Evolutionary conservation across 352 stramenopile species (phyloP), one percentile per base, ranked within the genome.

Genomic region (Bremia lactucae): DNA sequence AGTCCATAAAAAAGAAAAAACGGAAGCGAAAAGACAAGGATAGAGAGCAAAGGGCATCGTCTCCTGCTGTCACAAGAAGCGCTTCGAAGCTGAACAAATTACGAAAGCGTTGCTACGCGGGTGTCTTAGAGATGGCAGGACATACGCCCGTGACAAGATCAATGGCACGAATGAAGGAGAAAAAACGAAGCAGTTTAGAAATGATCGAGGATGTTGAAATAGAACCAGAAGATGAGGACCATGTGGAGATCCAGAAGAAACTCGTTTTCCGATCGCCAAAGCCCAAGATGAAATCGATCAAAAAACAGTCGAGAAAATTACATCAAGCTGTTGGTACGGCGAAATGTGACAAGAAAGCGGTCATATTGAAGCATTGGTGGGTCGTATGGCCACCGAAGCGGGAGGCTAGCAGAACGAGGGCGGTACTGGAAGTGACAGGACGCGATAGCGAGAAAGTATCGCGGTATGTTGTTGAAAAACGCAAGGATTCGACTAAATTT

Each of bases 401-500:
- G 21, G 40, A 49, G 23, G 16, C 4, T 15, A 31, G 28, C 4
- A 35, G 14, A 8, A 26, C 43, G 13, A 56, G 13, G 4, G 47
- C 55, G 20, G 33, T 63, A 49, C 49, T 76, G 13, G 55, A 73
- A 35, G 4, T 86, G 1, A 53, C 44, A 4, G 69, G 74, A 11
- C 46, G 53, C 6, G 52, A 76, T 14, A 29, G 53, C 1, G 62
- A 55, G 0, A 35, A 56, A 11, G 5, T 18, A 7, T 33, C 24
- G 33, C 36, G 49, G 2, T 76, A 81, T 31, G 42, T 56, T 2
- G 57, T 87, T 6, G 54, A 38, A 2, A 68, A 68, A 23, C 70
- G 72, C 13, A 36, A 76, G 45, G 71, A 36, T 2, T 21, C 53
- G 13, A 48, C 24, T 4, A 59, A 65, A 21, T 85, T 87, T 34